A percentile compares a stretch with the other conserved stretches of the same genome.
phyloP scores from a whole-genome alignment of 2,329 filamentous ascomycete genomes.

The Trichophyton mentagrophytes region DNA sequence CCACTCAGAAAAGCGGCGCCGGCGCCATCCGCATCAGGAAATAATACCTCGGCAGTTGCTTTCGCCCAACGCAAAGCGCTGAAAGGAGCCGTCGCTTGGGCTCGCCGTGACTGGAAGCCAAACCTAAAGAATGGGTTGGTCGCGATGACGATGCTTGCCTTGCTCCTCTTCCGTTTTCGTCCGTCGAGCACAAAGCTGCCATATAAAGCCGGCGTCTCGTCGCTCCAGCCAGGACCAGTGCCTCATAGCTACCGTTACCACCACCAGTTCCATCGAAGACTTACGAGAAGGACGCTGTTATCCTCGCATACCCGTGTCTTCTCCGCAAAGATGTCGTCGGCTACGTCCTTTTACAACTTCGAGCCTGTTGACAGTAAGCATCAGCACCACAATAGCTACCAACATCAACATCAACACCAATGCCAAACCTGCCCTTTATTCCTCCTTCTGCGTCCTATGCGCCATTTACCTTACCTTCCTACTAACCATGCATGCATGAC shows the following conservation, averaged over 20 bases:
- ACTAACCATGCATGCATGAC: conserved; percentile 7
- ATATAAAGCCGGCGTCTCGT: background rate
- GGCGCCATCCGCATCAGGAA: background rate
- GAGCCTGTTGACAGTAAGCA: conserved; percentile 45
- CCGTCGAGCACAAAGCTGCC: background rate
- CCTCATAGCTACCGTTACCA: background rate
- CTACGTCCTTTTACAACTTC: conserved; percentile 43
- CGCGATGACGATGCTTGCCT: background rate
- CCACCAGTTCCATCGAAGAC: background rate
- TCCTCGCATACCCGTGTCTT: background rate
- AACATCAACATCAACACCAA: too few species aligned
- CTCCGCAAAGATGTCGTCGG: conserved; percentile 12
- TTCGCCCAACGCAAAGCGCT: too few species aligned
- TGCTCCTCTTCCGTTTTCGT: background rate
- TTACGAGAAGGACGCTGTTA: background rate
- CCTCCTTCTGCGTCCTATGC: background rate
- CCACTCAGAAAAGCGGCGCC: background rate
- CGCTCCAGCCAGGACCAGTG: background rate
- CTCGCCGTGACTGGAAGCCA: background rate
- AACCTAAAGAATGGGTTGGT: background rate
- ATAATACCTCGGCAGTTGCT: background rate
- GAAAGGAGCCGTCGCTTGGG: background rate
- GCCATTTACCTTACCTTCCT: conserved; percentile 8
- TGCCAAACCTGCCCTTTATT: too few species aligned
- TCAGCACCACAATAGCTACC: background rate